phyloP scores from a whole-genome alignment of 1,139 yeast genomes.

The Neolecta irregularis region DNA sequence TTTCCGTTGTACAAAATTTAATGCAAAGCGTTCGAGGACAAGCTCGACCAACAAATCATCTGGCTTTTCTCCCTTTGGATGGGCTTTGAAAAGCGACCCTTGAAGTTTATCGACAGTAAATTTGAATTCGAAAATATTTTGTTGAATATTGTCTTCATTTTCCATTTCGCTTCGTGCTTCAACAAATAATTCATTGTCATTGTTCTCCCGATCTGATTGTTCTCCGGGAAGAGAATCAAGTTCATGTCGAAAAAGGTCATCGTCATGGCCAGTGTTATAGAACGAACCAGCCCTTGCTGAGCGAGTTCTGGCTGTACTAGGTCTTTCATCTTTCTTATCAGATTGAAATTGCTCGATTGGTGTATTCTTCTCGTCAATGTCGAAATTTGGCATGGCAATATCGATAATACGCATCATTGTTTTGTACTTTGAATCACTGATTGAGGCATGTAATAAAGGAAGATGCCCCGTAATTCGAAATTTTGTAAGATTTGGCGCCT shows the following conservation, averaged over 20 bases:
- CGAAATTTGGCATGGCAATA: conserved; percentile 50
- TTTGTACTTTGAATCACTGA: conserved; percentile 83
- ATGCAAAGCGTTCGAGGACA: conserved; percentile 46
- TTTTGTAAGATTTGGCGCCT: conserved; percentile 57
- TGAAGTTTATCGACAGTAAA: conserved; percentile 52
- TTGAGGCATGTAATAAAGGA: conserved; percentile 53
- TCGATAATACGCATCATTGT: conserved; percentile 66
- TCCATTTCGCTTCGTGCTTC: conserved; percentile 11
- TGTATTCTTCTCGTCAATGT: conserved; percentile 18
- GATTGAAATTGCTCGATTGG: conserved; percentile 16
- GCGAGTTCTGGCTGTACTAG: conserved; percentile 2
- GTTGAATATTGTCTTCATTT: conserved; percentile 23
- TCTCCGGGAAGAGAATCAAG: background rate
- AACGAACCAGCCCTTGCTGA: conserved; percentile 5
- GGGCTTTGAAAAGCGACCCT: conserved; percentile 39
- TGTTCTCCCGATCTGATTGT: conserved; percentile 2
- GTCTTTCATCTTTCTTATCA: conserved; percentile 8
- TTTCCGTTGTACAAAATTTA: conserved; percentile 46
- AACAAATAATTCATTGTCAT: conserved; percentile 5
- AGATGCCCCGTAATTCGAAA: conserved; percentile 64
- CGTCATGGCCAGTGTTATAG: conserved; percentile 4
- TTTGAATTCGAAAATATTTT: conserved; percentile 53
- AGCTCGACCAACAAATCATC: conserved; percentile 53
- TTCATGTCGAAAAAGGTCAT: conserved; percentile 1
- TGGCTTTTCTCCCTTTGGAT: conserved; percentile 31